Base-by-base conservation (phyloP, 75 land plant species). In the Picea sitchensis region DNA sequence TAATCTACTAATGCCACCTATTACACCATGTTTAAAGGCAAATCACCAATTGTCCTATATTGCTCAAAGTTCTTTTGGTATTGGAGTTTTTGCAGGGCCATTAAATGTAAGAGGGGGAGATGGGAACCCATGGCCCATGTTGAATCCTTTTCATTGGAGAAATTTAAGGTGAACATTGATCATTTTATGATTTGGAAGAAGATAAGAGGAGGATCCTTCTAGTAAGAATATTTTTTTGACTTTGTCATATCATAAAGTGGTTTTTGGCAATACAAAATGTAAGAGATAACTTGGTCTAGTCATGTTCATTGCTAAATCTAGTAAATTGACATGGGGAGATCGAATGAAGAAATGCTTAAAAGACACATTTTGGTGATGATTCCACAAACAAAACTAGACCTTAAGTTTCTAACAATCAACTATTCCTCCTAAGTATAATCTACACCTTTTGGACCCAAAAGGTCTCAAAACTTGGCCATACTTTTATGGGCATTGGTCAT, bases 111-210 rank as follows among this genome's bases (percentile, higher is more conserved):
- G 61, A 14, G 69, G 11, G 44, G 88, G 78, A 63, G 62, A 75
- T 76, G 87, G 82, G 64, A 85, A 80, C 73, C 65, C 84, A 34
- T 85, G 80, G 41, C 59, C 88, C 18, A 90, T 91, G 85, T 83
- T 94, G 67, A 94, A 94, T 77, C 96, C 92, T 5, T 85, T 94
- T 61, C 91, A 90, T 79, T 95, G 98, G 98, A 95, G 80, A 95
- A 95, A 80, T 86, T 95, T 75, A 79, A 81, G 56, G 95, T 93
- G 12, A 90, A 88, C 69, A 85, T 93, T 58, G 93, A 91, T 62
- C 87, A 95, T 41, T 89, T 95, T 20, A 93, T 95, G 98, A 95
- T 97, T 51, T 97, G 99, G 99, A 84, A 97, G 79, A 89, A 93
- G 77, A 77, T 97, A 67, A 90, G 80, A 80, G 79, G 91, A 20